Evolutionary conservation across 176 grass and related monocot genomes (phyloP).

Genomic region (Musa acuminata): DNA sequence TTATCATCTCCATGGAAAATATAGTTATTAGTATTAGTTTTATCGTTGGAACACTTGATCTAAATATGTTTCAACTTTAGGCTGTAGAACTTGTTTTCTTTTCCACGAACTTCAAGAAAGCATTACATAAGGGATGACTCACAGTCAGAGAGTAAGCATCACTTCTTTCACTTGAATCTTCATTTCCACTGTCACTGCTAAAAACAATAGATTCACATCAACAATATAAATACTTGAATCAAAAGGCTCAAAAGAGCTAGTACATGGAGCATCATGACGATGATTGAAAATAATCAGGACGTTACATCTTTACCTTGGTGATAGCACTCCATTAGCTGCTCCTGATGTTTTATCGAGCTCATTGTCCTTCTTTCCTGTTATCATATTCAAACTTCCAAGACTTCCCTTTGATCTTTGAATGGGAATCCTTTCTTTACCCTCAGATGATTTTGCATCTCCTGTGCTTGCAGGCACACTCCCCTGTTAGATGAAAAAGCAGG

Average conservation of each 20-base stretch:
- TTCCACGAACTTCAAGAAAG: not conserved
- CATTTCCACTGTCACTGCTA: conserved; percentile 43
- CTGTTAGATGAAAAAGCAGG: not conserved
- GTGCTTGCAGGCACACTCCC: conserved; percentile 10
- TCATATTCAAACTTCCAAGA: conserved; percentile 98
- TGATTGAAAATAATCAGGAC: not conserved
- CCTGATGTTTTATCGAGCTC: conserved; percentile 61
- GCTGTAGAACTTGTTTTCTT: not conserved
- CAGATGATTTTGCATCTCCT: conserved; percentile 56
- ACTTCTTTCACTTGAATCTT: conserved; percentile 42
- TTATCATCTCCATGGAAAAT: too few relatives aligned
- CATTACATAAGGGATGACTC: not conserved
- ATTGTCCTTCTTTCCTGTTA: conserved; percentile 62
- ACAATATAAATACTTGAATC: not conserved
- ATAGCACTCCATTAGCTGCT: conserved; percentile 55
- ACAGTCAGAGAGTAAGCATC: conserved; percentile 42
- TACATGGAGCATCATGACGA: too few relatives aligned
- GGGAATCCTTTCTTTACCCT: conserved; percentile 75
- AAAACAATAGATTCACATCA: not conserved
- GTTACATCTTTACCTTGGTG: conserved; percentile 47
- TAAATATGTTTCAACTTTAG: not conserved
- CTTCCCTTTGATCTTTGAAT: conserved; percentile 81
- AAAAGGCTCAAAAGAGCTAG: too few relatives aligned
- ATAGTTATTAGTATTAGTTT: too few relatives aligned
- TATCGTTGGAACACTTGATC: too few relatives aligned